These are phyloP conservation scores for Stachybotrys echinatus DNA, from an alignment of 2,329 filamentous ascomycete species.

Conservation along the genomic window DNA sequence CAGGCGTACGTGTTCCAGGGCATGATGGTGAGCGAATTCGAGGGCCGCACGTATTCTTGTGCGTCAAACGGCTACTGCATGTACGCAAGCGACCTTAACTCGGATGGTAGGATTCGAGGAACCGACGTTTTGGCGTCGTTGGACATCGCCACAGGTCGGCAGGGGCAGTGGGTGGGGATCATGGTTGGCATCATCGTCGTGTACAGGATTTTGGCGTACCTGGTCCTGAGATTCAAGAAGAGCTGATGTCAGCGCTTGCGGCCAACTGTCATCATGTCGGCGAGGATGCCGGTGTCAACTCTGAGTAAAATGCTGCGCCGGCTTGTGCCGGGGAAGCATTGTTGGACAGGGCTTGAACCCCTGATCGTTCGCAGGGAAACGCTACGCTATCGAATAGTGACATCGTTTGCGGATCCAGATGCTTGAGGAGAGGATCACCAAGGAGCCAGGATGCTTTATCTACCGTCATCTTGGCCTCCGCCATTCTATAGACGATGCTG, in stretches of 20 bases:
- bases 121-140: conserved; percentile 65
- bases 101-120: conserved; percentile 64
- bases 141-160: conserved; percentile 61
- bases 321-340: no score
- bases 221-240: conserved; percentile 4
- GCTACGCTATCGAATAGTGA: no score
- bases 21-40: conserved; percentile 91
- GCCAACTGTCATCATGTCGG: no score
- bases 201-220: conserved; percentile 48
- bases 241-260: neutral
- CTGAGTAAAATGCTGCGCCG: no score
- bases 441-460: no score
- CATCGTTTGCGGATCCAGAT: no score
- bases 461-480: no score
- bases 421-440: no score
- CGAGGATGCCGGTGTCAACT: no score
- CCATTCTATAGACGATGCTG: no score
- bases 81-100: conserved; percentile 52
- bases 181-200: conserved; percentile 69
- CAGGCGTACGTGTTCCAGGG: conserved; percentile 83
- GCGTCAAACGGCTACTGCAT: conserved; percentile 50
- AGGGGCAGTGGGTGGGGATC: conserved; percentile 73
- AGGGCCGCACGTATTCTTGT: conserved; percentile 50
- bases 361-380: no score
- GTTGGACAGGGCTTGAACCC: no score